phyloP scores from a whole-genome alignment of 305 asterid species.

The Fraxinus angustifolia region DNA sequence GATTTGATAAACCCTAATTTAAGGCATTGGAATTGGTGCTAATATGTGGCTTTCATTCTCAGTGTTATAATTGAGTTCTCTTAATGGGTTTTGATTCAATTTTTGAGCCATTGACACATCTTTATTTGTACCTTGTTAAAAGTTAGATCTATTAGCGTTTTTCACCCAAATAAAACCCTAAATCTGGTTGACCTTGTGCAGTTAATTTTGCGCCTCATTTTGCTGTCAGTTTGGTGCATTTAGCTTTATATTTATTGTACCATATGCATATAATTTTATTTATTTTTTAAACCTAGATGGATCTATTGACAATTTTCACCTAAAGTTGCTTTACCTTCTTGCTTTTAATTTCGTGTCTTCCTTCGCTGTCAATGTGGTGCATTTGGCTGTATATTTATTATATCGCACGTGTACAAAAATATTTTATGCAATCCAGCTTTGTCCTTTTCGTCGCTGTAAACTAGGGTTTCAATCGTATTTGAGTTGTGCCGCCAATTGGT shows the following conservation, averaged over 20 bases:
- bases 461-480: slow-evolving; percentile 38
- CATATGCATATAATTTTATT: background rate
- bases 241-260: background rate
- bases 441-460: slow-evolving; percentile 8
- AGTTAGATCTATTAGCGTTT: slow-evolving; percentile 2
- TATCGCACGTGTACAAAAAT: background rate
- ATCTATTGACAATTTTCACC: slow-evolving; percentile 8
- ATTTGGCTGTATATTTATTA: background rate
- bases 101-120: slow-evolving; percentile 9
- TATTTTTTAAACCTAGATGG: background rate
- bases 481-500: background rate
- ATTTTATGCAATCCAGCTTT: slow-evolving; percentile 17
- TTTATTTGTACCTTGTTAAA: slow-evolving; percentile 15
- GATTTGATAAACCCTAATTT: slow-evolving; percentile 41
- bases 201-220: background rate
- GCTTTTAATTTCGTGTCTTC: slow-evolving; percentile 1
- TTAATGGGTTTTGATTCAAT: slow-evolving; percentile 18
- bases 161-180: slow-evolving; percentile 15
- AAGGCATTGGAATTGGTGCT: slow-evolving; percentile 19
- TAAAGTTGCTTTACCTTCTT: slow-evolving; percentile 20
- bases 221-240: background rate
- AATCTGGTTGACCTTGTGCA: background rate
- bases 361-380: slow-evolving; percentile 8
- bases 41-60: background rate
- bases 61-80: background rate